Evolutionary conservation across 2,329 filamentous ascomycete genomes (phyloP), one percentile per base, ranked within the genome.

Genomic region (Bipolaris oryzae): DNA sequence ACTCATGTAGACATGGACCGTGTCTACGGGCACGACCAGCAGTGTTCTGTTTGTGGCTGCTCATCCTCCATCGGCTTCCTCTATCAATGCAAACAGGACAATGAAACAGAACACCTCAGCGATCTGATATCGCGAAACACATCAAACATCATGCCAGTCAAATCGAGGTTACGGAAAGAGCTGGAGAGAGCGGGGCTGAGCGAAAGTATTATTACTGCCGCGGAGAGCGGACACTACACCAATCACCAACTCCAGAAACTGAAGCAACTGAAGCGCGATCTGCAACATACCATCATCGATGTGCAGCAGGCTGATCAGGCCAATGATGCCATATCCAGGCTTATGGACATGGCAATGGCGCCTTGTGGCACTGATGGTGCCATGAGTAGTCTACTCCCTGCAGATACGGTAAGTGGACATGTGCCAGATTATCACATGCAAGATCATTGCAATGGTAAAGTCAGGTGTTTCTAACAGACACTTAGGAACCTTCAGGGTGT

Each of bases 51-150:
- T 21, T 95, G 91, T 66, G 77, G 78, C 37, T 76, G 77, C 38
- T 73, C 74, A 1, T 84, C 88, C 0, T 76, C 80, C 15, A 80
- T 88, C 50, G 89, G 89, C 23, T 95, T 89, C 85, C 77, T 95
- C 20, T 95, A 91, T 73, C 80, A 83, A 57, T 95, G 91, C 74
- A 84, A 82, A 11, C 85, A 90, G 70, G 89, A 92, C 25, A 50
- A 49, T 16, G 55, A 59, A 34, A 18, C 45, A 11, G 44, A 45
- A n/a, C 57, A 61, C 16, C 58, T 64, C 2, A 54, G 51, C 28
- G 28, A 54, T 13, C 46, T 58, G 5, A 16, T 64, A 18, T 31
- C 33, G 3, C 23, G 16, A 9, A 13, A 57, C 6, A 44, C 44
- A 2, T 52, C 55, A 9, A 44, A 35, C 0, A 33, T 45, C 15